Evolutionary conservation across 331 rosid genomes (phyloP).

Genomic region (Quercus tomentella): DNA sequence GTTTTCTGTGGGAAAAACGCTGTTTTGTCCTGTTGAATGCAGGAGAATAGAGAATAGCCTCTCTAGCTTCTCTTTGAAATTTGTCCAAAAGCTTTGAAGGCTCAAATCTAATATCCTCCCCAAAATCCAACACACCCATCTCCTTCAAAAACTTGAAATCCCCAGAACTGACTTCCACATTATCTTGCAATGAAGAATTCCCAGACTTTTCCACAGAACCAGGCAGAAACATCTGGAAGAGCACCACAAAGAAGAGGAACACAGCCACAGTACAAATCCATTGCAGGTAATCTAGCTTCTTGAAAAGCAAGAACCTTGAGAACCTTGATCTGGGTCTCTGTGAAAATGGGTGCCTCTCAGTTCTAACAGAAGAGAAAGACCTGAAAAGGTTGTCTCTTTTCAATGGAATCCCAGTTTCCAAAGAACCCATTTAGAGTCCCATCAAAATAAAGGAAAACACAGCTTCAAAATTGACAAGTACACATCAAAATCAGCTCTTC

Average conservation of each 20-base stretch:
- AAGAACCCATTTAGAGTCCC: conserved; percentile 87
- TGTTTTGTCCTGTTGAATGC: conserved; percentile 40
- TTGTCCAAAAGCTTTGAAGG: conserved; percentile 61
- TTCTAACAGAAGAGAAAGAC: conserved; percentile 34
- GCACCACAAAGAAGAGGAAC: conserved; percentile 73
- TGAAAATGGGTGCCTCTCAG: conserved; percentile 52
- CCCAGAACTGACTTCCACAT: conserved; percentile 40
- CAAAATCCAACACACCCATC: conserved; percentile 60
- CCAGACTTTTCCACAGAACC: conserved; percentile 68
- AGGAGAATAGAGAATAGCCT: conserved; percentile 20
- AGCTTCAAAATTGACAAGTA: conserved; percentile 21
- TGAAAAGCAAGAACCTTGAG: conserved; percentile 67
- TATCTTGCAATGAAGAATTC: conserved; percentile 28
- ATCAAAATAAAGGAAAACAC: conserved; percentile 29
- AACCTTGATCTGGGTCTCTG: conserved; percentile 92
- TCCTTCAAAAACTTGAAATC: conserved; percentile 40
- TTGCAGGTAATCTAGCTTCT: conserved; percentile 84
- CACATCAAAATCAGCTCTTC: conserved; percentile 22
- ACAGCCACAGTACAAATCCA: conserved; percentile 92
- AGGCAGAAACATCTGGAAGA: conserved; percentile 85
- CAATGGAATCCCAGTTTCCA: conserved; percentile 60
- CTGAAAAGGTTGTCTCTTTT: conserved; percentile 72
- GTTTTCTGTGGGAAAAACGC: conserved; percentile 67
- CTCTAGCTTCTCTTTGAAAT: conserved; percentile 46
- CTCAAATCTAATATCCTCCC: conserved; percentile 64